Conservation (phyloP, 352 stramenopile species). For the Phytophthora pinifolia region DNA sequence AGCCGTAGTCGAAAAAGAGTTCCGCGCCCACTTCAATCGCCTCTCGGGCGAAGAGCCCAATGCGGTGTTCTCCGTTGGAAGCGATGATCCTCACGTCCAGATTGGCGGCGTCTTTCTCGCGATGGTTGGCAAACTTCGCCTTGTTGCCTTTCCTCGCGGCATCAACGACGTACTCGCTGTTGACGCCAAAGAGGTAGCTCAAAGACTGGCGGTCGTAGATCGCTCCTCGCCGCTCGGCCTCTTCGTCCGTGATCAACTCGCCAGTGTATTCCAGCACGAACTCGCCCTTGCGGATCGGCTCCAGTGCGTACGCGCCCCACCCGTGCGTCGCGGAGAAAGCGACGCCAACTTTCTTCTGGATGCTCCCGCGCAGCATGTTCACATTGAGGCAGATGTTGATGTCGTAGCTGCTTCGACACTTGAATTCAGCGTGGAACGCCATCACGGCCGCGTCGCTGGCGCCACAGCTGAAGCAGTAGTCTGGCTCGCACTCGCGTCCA, state of each 20-base stretch:
- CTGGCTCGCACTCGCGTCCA: slow-evolving; percentile 67
- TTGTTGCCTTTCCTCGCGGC: slow-evolving; percentile 94
- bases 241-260: slow-evolving; percentile 68
- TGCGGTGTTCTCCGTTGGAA: slow-evolving; percentile 90
- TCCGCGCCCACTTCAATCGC: slow-evolving; percentile 85
- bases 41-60: slow-evolving; percentile 90
- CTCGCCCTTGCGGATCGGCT: slow-evolving; percentile 65
- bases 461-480: slow-evolving; percentile 73
- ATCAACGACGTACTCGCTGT: slow-evolving; percentile 91
- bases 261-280: slow-evolving; percentile 80
- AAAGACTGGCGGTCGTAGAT: slow-evolving; percentile 79
- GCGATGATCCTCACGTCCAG: slow-evolving; percentile 78
- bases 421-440: slow-evolving; percentile 32
- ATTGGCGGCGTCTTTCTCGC: slow-evolving; percentile 55
- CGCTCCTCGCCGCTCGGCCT: slow-evolving; percentile 74
- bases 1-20: slow-evolving; percentile 83
- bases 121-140: slow-evolving; percentile 92
- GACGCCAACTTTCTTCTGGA: slow-evolving; percentile 64
- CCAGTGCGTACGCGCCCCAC: slow-evolving; percentile 68
- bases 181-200: slow-evolving; percentile 94
- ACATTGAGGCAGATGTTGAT: slow-evolving; percentile 64
- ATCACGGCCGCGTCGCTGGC: slow-evolving; percentile 64
- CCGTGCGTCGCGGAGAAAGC: slow-evolving; percentile 70
- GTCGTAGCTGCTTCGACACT: slow-evolving; percentile 25
- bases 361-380: slow-evolving; percentile 50